Percentiles rank a stretch among this genome's conserved stretches.
phyloP scores from a whole-genome alignment of 1,284 basidiomycete genomes.

The Cutaneotrichosporon sp. region DNA sequence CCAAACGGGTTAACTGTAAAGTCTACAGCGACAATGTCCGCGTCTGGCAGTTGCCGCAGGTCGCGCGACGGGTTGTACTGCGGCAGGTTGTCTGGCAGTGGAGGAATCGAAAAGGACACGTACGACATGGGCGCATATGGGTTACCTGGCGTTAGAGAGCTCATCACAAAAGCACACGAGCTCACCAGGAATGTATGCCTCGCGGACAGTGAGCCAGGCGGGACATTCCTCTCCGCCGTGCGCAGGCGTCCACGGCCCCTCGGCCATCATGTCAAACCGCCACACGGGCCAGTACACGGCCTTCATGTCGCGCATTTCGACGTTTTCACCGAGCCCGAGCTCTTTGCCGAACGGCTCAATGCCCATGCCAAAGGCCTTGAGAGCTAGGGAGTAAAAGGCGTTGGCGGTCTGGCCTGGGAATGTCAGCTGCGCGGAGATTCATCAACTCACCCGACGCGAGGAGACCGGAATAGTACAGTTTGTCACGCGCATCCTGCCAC shows the following conservation, averaged over 20 bases:
- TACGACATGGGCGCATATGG: constrained; percentile 45
- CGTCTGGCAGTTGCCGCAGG: constrained; percentile 61
- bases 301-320: constrained; percentile 32
- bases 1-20: constrained; percentile 42
- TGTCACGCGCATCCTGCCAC: constrained; percentile 22
- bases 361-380: constrained; percentile 33
- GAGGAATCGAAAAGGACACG: constrained; percentile 39
- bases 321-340: constrained; percentile 28
- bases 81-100: constrained; percentile 27
- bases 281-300: constrained; percentile 41
- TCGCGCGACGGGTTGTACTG: constrained; percentile 35
- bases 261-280: constrained; percentile 33
- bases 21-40: constrained; percentile 58
- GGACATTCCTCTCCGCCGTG: constrained; percentile 13
- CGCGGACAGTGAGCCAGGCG: constrained; percentile 26
- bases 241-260: constrained; percentile 23
- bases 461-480: constrained; percentile 12
- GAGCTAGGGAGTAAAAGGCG: constrained; percentile 23
- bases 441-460: not conserved
- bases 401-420: constrained; percentile 23
- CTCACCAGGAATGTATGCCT: constrained; percentile 39
- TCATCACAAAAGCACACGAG: not conserved
- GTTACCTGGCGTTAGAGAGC: constrained; percentile 29
- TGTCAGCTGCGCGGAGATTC: not conserved
- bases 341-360: constrained; percentile 25